Evolutionary conservation across 2,329 filamentous ascomycete genomes (phyloP), one percentile per base, ranked within the genome.

Genomic region (Blastomyces gilchristii): DNA sequence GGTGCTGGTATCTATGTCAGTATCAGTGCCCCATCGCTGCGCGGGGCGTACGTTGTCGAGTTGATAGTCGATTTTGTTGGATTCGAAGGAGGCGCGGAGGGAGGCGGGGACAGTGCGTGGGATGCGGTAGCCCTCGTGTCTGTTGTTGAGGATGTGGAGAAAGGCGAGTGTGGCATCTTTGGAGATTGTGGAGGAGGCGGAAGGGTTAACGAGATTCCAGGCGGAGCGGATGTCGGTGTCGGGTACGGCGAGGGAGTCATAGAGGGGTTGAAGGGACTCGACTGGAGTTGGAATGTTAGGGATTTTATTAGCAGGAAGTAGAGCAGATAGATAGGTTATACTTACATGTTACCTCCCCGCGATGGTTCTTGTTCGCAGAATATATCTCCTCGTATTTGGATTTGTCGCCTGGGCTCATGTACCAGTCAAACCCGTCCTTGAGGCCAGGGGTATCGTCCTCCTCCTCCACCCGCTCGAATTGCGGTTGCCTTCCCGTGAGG

Each of bases 361-460:
- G 87, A 74, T 87, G 85, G 75, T 96, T 90, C 65, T 91, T 85
- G 78, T 91, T 95, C 71, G 95, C 91, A 67, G 88, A 89, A 78
- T 97, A 99, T 77, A 99, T 99, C 70, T 93, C 90, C 77, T 97
- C 91, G 79, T 99, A 99, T 77, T 97, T 97, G 67, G 85, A 74
- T 78, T 95, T 95, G 78, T 99, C 92, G 39, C 81, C 77, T 0
- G 94, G 94, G 65, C 86, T 91, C 91, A 99, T 99, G 79, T 99
- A 99, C 94, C 94, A 99, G 75, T 99, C 94, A 76, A 99, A 99
- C 14, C 93, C 93, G 76, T 97, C 91, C 75, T 96, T 96, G 66
- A 99, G 81, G 0, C 91, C 91, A 0, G 86, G 85, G 3, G 87
- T 86, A 69, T 96, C 92, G 67, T 87, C 85, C 65, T 96, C 83